Evolutionary conservation across 805 yeast species (phyloP).

Genomic region (Limtongia smithiae): DNA sequence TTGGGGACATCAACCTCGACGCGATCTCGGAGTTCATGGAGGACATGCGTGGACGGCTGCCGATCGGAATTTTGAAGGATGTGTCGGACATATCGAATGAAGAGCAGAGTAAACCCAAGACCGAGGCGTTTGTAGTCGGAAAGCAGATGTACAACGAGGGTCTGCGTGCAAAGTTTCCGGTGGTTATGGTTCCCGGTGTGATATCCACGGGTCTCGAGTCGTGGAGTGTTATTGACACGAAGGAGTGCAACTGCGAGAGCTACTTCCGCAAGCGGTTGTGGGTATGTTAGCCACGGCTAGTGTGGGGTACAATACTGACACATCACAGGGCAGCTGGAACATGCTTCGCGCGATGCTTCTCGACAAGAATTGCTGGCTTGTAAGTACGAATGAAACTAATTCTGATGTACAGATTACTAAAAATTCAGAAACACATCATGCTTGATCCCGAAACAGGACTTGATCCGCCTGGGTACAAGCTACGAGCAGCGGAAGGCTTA

Average conservation of each 20-base stretch:
- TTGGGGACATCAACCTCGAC: constrained; percentile 53
- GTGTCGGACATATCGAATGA: constrained; percentile 50
- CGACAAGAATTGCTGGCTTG: constrained; percentile 88
- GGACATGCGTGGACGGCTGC: constrained; percentile 74
- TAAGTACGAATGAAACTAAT: too few relatives aligned
- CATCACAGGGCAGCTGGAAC: constrained; percentile 69
- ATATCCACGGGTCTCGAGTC: constrained; percentile 92
- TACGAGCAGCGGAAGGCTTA: constrained; percentile 92
- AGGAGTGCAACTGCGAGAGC: constrained; percentile 74
- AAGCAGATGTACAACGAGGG: constrained; percentile 53
- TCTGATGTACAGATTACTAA: not conserved
- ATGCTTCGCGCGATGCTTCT: constrained; percentile 90
- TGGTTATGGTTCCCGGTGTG: constrained; percentile 90
- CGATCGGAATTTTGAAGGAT: constrained; percentile 57
- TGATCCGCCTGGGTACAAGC: constrained; percentile 77
- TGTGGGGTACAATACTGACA: not conserved
- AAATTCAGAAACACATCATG: constrained; percentile 61
- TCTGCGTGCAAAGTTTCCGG: constrained; percentile 63
- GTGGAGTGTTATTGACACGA: constrained; percentile 77
- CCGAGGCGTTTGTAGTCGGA: constrained; percentile 86
- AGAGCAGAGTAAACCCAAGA: constrained; percentile 42
- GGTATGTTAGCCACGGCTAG: constrained; percentile 37
- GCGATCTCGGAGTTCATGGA: constrained; percentile 55
- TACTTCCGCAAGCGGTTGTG: constrained; percentile 90
- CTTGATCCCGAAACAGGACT: constrained; percentile 87